Evolutionary conservation across 345 rosid genomes (phyloP), one percentile per base, ranked within the genome.

Genomic region (Crucihimalaya himalaica): DNA sequence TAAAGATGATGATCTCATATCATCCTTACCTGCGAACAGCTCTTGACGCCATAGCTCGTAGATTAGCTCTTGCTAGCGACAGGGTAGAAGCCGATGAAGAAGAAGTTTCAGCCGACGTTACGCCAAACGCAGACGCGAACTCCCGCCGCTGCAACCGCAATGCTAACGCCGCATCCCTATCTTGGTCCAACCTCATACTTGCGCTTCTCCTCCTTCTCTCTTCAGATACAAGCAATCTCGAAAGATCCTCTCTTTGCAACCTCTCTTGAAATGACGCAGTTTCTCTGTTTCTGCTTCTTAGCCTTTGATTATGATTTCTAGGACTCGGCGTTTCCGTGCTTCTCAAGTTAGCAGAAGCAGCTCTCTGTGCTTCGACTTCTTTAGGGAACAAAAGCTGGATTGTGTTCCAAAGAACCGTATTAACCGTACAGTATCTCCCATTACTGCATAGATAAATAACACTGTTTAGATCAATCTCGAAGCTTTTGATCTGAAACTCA

Each of bases 341-440:
- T 27, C n/a, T 67, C 63, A 34, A 57, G 35, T 65, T 80, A 57
- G 19, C 40, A 25, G 73, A 74, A 1, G 84, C 66, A 27, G 88
- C 91, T 81, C 85, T 86, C 70, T 96, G 87, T 61, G 91, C 83
- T 79, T 87, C 97, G 2, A 95, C 84, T 76, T 95, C 99, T 73
- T 83, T 77, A 0, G 99, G 97, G 56, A 95, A 92, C 68, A 92
- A 77, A 73, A 95, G 98, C 81, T 92, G 98, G 51, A 95, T 92
- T 31, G 98, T 95, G 84, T 95, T 95, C 99, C 96, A 95, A 67
- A 92, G 90, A 79, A 95, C 97, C 0, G 99, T 90, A 82, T 92
- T 90, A 25, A 95, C 85, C 0, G 92, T 88, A 80, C 94, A 92
- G 72, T 90, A 86, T 70, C 96, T 88, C 60, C 90, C 97, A 82